Evolutionary conservation across 352 stramenopile genomes (phyloP).

Genomic region (Phytopythium kandeliae): DNA sequence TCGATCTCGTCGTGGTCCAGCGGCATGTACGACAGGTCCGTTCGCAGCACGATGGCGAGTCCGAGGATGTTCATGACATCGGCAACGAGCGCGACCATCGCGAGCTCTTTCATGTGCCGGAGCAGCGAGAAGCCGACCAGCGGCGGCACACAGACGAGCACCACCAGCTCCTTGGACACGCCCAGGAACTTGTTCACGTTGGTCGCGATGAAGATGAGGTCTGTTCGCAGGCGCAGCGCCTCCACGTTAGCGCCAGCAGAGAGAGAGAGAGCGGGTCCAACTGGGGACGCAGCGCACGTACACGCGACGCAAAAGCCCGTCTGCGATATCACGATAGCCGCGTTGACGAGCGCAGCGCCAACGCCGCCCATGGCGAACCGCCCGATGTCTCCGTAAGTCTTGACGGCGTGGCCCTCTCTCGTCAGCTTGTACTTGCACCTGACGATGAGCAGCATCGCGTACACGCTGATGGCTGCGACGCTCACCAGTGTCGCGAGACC

Average conservation of each 20-base stretch:
- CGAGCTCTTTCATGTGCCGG: conserved; percentile 84
- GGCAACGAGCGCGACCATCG: conserved; percentile 83
- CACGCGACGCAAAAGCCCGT: conserved; percentile 87
- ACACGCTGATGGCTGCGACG: conserved; percentile 55
- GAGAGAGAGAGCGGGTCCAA: neutral
- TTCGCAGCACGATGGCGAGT: conserved; percentile 75
- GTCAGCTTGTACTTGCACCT: conserved; percentile 78
- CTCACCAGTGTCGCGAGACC: conserved; percentile 45
- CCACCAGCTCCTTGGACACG: conserved; percentile 44
- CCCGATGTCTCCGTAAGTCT: conserved; percentile 86
- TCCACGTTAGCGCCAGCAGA: conserved; percentile 1
- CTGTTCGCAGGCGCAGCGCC: conserved; percentile 13
- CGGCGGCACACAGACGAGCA: conserved; percentile 52
- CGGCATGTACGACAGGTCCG: conserved; percentile 76
- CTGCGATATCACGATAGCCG: conserved; percentile 83
- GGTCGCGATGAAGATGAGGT: conserved; percentile 90
- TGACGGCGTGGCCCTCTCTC: conserved; percentile 33
- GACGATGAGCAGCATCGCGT: conserved; percentile 73
- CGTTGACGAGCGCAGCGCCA: conserved; percentile 77
- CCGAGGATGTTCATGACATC: conserved; percentile 87
- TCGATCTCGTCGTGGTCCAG: conserved; percentile 46
- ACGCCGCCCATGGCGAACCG: conserved; percentile 58
- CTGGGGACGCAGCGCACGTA: conserved; percentile 14
- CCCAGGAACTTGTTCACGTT: conserved; percentile 79
- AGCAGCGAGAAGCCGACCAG: conserved; percentile 81